These are phyloP conservation scores for Prorocentrum cordatum DNA, from an alignment of 169 alveolate genomes.

Conservation along the genomic window DNA sequence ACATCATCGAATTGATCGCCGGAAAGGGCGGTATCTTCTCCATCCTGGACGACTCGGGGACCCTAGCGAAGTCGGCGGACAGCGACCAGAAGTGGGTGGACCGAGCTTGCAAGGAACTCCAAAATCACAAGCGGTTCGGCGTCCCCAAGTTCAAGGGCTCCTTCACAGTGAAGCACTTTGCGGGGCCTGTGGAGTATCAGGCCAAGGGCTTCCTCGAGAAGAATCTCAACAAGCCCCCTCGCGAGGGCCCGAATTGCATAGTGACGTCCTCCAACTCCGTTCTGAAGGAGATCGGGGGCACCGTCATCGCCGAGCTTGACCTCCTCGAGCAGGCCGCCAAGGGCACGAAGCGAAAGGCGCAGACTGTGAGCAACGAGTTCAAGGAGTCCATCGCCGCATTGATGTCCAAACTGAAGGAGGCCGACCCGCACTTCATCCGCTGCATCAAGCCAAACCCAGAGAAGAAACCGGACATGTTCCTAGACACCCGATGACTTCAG, in stretches of 20 bases:
- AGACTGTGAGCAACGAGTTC: no score
- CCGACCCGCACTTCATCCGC: constrained; percentile 84
- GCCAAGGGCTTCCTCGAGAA: background rate
- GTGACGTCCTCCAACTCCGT: no score
- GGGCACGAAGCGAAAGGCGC: no score
- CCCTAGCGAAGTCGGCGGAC: background rate
- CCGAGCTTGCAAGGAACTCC: no score
- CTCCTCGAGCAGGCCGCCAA: no score
- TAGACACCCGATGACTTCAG: constrained; percentile 77
- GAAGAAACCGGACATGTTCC: constrained; percentile 80
- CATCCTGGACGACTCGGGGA: background rate
- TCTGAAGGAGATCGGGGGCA: no score
- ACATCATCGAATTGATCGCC: background rate
- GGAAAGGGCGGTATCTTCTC: background rate
- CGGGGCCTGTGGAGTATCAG: background rate
- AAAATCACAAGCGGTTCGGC: no score
- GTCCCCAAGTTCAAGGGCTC: no score
- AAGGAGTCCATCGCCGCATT: no score
- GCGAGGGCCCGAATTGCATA: no score
- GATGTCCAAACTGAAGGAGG: constrained; percentile 78
- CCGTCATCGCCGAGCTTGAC: no score
- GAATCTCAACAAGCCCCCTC: background rate
- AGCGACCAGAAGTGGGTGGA: no score
- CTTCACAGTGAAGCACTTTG: background rate
- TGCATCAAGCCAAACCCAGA: constrained; percentile 83